Evolutionary conservation across 768 basidiomycete genomes (phyloP), one percentile per base, ranked within the genome.

Genomic region (Tubosaeta brunneosetosa): DNA sequence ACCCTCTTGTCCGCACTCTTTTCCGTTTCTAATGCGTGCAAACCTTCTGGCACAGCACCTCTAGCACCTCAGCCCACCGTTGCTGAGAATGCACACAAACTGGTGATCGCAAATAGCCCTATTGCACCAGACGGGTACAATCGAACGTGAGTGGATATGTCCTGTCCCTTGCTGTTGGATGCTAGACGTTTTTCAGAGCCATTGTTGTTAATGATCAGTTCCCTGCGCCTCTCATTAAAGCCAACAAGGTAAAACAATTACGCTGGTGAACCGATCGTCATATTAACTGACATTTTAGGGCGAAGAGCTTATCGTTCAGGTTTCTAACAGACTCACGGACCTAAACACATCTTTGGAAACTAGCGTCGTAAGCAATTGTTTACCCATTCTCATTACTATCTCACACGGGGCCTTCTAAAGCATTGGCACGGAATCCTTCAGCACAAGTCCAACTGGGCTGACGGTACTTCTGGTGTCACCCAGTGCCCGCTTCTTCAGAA

Each of bases 381-480:
- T 10, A 19, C 6, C 41, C 6, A 16, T 16, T 29, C n/a, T 31
- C 42, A 17, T 17, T 9, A 9, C 1, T 16, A 3, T 16, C 32
- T 6, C 31, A 32, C 37, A 16, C 17, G 38, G 12, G 40, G 47
- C 31, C 16, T 31, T 22, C 34, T 12, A 27, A 19, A 56, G 50
- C 71, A 73, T 51, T 78, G 76, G 77, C 77, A 78, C 51, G 77
- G 77, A 1, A 45, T 78, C 16, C 72, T 73, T 50, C 76, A 78
- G 52, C 45, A 66, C 14, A 57, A 59, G 2, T 65, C 68, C 6
- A 72, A 69, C 3, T 71, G 67, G 43, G 73, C 74, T 50, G 78
- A 80, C 50, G 77, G 78, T 9, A 51, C 63, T 17, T 63, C 70
- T 1, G 74, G 73, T 53, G 72, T 77, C 12, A 75, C 71, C 17